Base-by-base conservation (phyloP, 108 stramenopile genomes). In the Skeletonema costatum region DNA sequence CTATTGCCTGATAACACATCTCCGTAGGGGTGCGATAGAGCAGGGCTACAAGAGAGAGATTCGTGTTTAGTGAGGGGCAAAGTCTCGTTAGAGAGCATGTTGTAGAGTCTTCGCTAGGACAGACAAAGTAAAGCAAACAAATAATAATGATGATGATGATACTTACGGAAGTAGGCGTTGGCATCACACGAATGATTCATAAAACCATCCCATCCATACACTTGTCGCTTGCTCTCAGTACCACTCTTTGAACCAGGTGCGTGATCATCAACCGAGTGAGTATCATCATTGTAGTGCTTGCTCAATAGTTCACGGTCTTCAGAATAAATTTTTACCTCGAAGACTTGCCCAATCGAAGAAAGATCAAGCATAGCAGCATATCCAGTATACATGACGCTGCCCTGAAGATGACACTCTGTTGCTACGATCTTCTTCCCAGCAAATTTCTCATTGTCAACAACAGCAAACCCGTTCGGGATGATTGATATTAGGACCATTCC, bases 171-270 rank as follows among this genome's bases (percentile, higher is more conserved):
- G 39, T 70, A 60, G 58, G 80, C 38, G 33, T 75, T 81, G 31
- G 80, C 62, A 30, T 75, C 60, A 19, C 80, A 81, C 3, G 68
- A 70, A 46, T 81, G 80, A 51, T 81, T 81, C 80, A 81, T 81
- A 51, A 74, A 81, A 0, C 60, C 59, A 42, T 81, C 80, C 30
- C 60, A 81, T 36, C 74, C 74, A 53, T 81, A 81, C 29, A 81
- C 75, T 46, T 76, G 75, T n/a, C 80, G 60, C 64, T 73, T 73
- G 14, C 42, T 66, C 33, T 14, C 50, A 16, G 13, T 38, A 7
- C 51, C 53, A 19, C 51, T n/a, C 36, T 74, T 65, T 5, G 51
- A 66, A 2, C 21, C 53, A 25, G 25, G 21, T 10, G 53, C 53
- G 25, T 56, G 25, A 10, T 56, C 53, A 56, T 56, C 53, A 41